A percentile compares a stretch with the other conserved stretches of the same genome.
Conservation (phyloP, 2,329 filamentous ascomycete species). For the Phaeosphaeriaceae sp. region DNA sequence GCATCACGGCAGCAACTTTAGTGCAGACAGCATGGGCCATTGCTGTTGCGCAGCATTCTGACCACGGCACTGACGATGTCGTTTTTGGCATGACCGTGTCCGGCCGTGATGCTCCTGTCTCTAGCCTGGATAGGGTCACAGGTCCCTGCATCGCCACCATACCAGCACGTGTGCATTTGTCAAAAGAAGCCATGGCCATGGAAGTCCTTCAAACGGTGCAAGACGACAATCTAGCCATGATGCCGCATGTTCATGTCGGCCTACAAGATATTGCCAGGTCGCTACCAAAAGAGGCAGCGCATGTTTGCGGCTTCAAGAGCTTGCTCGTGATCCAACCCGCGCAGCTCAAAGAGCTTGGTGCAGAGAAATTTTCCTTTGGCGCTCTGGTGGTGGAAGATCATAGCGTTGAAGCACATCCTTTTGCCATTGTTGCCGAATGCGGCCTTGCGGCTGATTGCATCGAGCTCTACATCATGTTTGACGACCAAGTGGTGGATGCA, state of each 20-base stretch:
- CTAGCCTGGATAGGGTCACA: conserved; percentile 8
- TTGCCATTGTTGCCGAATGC: not conserved
- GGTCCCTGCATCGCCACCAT: conserved; percentile 32
- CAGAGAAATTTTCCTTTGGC: no score
- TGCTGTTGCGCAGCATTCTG: conserved; percentile 19
- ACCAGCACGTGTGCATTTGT: conserved; percentile 13
- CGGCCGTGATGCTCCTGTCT: conserved; percentile 30
- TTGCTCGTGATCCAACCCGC: conserved; percentile 58
- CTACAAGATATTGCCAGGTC: conserved; percentile 36
- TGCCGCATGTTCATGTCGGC: conserved; percentile 36
- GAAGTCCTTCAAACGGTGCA: not conserved
- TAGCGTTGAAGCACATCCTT: not conserved
- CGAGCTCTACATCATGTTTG: not conserved
- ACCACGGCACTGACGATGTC: conserved; percentile 20
- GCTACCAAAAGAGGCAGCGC: conserved; percentile 56
- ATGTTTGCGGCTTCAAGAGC: conserved; percentile 60
- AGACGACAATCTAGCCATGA: conserved; percentile 3
- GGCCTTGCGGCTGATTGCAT: not conserved
- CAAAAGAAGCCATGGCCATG: not conserved
- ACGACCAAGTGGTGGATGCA: not conserved
- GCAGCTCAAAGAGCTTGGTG: not conserved
- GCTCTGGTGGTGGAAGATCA: not conserved
- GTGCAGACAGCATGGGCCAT: conserved; percentile 35
- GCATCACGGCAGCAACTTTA: conserved; percentile 17
- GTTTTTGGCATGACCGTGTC: conserved; percentile 31